These are phyloP conservation scores for Phialophora expanda DNA, from an alignment of 2,329 filamentous ascomycete species.

Conservation along the genomic window DNA sequence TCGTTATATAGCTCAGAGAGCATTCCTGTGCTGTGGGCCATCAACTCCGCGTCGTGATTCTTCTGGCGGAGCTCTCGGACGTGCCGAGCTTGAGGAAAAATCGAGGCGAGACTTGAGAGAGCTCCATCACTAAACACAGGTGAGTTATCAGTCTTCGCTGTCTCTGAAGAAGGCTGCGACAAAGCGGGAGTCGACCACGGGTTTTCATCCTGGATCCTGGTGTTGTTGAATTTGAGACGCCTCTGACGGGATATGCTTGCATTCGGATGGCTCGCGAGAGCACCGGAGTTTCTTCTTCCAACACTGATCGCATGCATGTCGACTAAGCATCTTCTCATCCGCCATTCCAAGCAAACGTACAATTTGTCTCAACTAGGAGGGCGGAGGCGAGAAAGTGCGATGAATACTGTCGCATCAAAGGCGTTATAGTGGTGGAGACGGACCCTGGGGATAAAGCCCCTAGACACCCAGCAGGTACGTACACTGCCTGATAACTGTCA, in stretches of 20 bases:
- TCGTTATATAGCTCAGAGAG: conserved; percentile 13
- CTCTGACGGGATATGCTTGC: not conserved
- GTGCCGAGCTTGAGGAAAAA: conserved; percentile 5
- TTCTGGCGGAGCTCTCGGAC: not conserved
- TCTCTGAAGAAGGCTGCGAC: not conserved
- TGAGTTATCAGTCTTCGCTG: not conserved
- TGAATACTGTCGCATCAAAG: not conserved
- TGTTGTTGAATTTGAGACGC: not conserved
- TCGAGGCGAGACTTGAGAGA: conserved; percentile 3
- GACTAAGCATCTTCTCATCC: conserved; percentile 1
- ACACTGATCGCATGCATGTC: conserved; percentile 20
- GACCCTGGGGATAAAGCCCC: not conserved
- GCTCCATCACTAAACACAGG: not conserved
- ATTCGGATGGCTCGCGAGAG: conserved; percentile 10
- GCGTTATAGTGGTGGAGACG: not conserved
- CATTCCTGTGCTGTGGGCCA: not conserved
- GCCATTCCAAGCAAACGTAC: not conserved
- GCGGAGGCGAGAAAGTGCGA: not conserved
- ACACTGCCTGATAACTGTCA: not conserved
- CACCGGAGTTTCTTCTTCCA: conserved; percentile 23
- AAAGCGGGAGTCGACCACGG: not conserved
- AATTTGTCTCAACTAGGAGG: not conserved
- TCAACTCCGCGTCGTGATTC: not conserved
- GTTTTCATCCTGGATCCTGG: not conserved
- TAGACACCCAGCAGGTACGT: too few species aligned